These are phyloP conservation scores for Nepenthes mirabilis DNA, from an alignment of 148 eudicot species.

Conservation along the genomic window DNA sequence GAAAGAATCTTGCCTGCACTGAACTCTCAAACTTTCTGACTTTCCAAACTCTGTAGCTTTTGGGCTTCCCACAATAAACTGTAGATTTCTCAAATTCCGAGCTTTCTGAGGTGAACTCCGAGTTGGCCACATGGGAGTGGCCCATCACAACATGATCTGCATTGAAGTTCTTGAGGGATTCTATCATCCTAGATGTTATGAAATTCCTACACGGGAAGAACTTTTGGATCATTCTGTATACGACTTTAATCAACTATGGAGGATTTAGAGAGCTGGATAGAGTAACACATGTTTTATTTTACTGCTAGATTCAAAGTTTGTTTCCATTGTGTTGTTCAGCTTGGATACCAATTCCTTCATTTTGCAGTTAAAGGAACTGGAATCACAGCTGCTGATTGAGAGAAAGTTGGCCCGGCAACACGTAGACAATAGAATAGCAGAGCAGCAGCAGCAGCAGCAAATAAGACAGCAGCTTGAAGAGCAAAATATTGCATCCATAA, in stretches of 20 bases:
- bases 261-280: neutral
- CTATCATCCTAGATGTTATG: too few species aligned
- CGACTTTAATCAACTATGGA: neutral
- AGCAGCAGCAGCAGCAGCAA: slow-evolving; percentile 36
- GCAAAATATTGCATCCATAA: slow-evolving; percentile 19
- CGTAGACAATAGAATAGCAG: slow-evolving; percentile 67
- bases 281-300: too few species aligned
- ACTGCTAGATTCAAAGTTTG: neutral
- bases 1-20: too few species aligned
- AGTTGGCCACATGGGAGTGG: too few species aligned
- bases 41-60: too few species aligned
- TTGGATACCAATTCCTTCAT: neutral
- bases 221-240: neutral
- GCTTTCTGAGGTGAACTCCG: too few species aligned
- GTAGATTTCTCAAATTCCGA: too few species aligned
- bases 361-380: slow-evolving; percentile 79
- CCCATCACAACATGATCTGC: too few species aligned
- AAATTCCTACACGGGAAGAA: too few species aligned
- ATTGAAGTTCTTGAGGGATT: too few species aligned
- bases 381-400: slow-evolving; percentile 77
- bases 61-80: too few species aligned
- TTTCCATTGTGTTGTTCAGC: neutral
- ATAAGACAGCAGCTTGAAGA: slow-evolving; percentile 41
- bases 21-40: too few species aligned
- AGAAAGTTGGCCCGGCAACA: slow-evolving; percentile 88